A percentile compares a stretch with the other conserved stretches of the same genome.
Conservation (phyloP, 2,329 filamentous ascomycete species). For the Epichloe gansuensis region DNA sequence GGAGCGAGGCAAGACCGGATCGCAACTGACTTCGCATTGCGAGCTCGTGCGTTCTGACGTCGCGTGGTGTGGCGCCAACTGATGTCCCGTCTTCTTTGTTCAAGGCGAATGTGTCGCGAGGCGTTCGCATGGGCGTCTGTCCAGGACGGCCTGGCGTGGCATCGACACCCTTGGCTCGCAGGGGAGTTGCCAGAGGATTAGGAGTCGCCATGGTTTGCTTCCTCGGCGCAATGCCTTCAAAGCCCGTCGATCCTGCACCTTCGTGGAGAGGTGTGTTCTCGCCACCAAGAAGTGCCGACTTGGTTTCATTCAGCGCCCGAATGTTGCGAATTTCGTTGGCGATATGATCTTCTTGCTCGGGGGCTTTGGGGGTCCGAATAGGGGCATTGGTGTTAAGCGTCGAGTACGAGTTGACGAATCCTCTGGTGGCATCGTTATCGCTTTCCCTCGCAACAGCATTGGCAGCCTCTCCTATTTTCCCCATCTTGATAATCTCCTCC, state of each 20-base stretch:
- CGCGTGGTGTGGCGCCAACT: conserved; percentile 61
- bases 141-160: conserved; percentile 58
- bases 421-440: conserved; percentile 74
- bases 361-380: conserved; percentile 81
- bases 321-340: conserved; percentile 96
- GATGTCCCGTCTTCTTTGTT: conserved; percentile 61
- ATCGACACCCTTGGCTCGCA: conserved; percentile 52
- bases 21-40: conserved; percentile 56
- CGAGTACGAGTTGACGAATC: conserved; percentile 77
- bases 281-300: conserved; percentile 83
- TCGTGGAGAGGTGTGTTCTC: conserved; percentile 86
- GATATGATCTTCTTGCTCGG: conserved; percentile 87
- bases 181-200: conserved; percentile 86
- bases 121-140: conserved; percentile 76
- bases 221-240: conserved; percentile 71
- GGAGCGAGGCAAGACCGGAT: conserved; percentile 64
- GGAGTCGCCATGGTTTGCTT: conserved; percentile 78
- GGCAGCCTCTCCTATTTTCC: conserved; percentile 80
- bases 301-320: conserved; percentile 77
- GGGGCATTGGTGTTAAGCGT: conserved; percentile 70
- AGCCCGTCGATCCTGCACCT: conserved; percentile 70
- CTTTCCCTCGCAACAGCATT: conserved; percentile 60
- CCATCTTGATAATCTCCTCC: conserved; percentile 98
- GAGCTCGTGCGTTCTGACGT: conserved; percentile 58
- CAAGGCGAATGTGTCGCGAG: conserved; percentile 73